A percentile compares a stretch with the other conserved stretches of the same genome.
Evolutionary conservation across 2,329 filamentous ascomycete species (phyloP).

Genomic region (Triangularia setosa): DNA sequence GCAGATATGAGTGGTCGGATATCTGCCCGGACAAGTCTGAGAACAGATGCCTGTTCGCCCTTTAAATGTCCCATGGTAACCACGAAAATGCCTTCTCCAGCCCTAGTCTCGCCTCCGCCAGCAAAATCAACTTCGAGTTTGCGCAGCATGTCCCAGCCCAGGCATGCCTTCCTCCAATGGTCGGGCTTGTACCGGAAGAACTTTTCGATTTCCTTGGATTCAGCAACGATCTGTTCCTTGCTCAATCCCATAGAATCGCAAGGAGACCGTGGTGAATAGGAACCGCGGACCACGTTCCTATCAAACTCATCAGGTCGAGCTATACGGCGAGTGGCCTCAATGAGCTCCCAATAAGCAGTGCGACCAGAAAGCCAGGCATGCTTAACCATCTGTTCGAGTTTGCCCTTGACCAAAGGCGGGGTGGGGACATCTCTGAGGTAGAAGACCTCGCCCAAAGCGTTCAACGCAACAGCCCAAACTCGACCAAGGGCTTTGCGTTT

Average conservation of each 20-base stretch:
- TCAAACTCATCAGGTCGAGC: conserved; percentile 71
- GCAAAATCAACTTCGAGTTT: conserved; percentile 86
- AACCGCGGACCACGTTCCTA: conserved; percentile 62
- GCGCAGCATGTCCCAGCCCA: conserved; percentile 90
- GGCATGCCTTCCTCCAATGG: conserved; percentile 72
- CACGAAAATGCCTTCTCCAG: conserved; percentile 73
- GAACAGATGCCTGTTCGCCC: conserved; percentile 42
- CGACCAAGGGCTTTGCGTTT: conserved; percentile 66
- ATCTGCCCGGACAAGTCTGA: conserved; percentile 41
- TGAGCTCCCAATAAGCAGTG: conserved; percentile 73
- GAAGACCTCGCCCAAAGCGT: conserved; percentile 87
- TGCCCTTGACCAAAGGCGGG: conserved; percentile 46
- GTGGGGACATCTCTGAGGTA: conserved; percentile 72
- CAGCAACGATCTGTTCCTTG: conserved; percentile 65
- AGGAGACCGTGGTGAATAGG: conserved; percentile 77
- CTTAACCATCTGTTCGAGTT: conserved; percentile 54
- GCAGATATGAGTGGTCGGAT: conserved; percentile 10
- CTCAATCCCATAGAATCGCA: conserved; percentile 68
- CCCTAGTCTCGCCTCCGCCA: conserved; percentile 68
- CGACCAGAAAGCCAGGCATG: conserved; percentile 78
- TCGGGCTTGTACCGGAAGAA: conserved; percentile 69
- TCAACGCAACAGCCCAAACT: conserved; percentile 89
- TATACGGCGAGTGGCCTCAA: conserved; percentile 71
- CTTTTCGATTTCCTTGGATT: conserved; percentile 76
- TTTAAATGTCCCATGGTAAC: conserved; percentile 69